Evolutionary conservation across 257 asterid species (phyloP), one percentile per base, ranked within the genome.

Genomic region (Primulina eburnea): DNA sequence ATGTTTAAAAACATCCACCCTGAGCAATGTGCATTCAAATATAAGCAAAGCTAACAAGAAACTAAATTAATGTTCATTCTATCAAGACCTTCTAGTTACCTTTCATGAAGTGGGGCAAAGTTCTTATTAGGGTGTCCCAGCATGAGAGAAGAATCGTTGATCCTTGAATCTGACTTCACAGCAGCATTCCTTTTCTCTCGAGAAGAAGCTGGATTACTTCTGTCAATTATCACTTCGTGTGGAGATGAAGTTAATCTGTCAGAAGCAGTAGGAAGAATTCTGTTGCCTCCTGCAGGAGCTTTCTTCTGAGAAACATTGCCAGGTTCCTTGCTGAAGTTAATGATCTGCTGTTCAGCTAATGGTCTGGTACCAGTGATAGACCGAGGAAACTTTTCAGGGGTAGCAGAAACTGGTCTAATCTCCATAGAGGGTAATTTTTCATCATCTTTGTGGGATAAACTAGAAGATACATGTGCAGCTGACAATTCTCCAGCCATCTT

Each of bases 141-240:
- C 67, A 71, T 14, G 79, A 34, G 65, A 77, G 80, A 71, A 66
- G 86, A 73, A 64, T 85, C 90, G 67, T 43, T 77, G 40, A 71
- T 55, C 61, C 43, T 80, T 72, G 75, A 72, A 76, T 70, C 79
- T 34, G 85, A 77, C 75, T 77, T 81, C 53, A 88, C 79, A 78
- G 88, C 78, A 75, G 78, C 75, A 77, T 81, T 87, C 76, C 61
- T 77, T 75, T 75, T 78, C 77, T 87, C 98, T 52, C 75, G 84
- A 38, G 79, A 82, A 71, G 80, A 73, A 65, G 79, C 69, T 64
- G 77, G 74, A 79, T 83, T 89, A 76, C 79, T 77, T 80, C 79
- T 84, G 69, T 81, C 95, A 80, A 26, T 69, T 64, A 71, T 34
- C 53, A 81, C 76, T 74, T 82, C 95, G 79, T 74, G 76, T 60